Base-by-base conservation (phyloP, 139 green algal genomes). In the Yamagishiella unicocca region DNA sequence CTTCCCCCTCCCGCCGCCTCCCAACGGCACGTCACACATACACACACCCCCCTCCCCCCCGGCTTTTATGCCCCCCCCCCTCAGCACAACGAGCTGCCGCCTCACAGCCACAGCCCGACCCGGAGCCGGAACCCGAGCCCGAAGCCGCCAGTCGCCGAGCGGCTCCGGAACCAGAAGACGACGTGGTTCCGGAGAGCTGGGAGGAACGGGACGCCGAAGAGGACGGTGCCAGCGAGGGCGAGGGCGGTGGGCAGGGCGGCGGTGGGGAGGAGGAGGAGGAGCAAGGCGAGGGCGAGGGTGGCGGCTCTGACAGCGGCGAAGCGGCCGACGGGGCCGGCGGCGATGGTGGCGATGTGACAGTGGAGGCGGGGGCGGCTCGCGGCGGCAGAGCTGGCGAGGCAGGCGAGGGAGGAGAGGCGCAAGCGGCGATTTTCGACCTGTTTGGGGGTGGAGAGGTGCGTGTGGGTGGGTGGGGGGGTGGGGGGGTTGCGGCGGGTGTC, bases 141-240 rank as follows among this genome's bases (percentile, higher is more conserved):
- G 55, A 80, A 31, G 45, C 62, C 42, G 25, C 82, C 50, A 66
- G 27, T 0, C 5, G 24, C 50, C 33, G 33, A 2, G 46, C 77
- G 55, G 33, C 77, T 62, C 43, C 43, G 72, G 31, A 64, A 31
- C 72, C 72, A n/a, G 66, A 74, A 25, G 66, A 74, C 29, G 79
- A 75, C 33, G 79, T 73, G 40, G 64, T 85, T 29, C 79, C 79
- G 4, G 79, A 85, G 14, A 85, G 79, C 79, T 85, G 79, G 79
- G 79, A 85, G 79, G 79, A 85, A 27, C 37, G 37, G 31, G 71
- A 77, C 55, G 71, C 37, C 37, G 53, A 61, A 17, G 42, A 27
- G 4, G 33, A 75, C 27, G 64, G 14, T 14, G 64, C 25, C 64
- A 4, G 14, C 27, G 64, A 17, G 64, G 7, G 43, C 72, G 73